Evolutionary conservation across 208 protist genomes (phyloP).

Genomic region (Kentomonas sorsogonicus): DNA sequence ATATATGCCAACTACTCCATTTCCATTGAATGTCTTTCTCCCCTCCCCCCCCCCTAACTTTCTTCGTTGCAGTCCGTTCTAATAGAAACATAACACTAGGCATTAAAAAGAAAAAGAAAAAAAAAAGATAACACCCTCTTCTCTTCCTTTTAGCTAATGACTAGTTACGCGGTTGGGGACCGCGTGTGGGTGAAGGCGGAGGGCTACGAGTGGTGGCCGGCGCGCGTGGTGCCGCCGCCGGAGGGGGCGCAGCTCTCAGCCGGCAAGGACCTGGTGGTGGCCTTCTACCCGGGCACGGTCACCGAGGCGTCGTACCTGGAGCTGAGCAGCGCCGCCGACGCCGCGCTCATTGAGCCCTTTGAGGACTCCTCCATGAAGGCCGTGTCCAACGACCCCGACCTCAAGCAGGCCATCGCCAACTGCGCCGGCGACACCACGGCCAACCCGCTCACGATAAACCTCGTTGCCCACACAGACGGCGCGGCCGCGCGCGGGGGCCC

Average conservation of each 20-base stretch:
- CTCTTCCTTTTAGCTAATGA: constrained; percentile 14
- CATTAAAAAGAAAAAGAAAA: too few species aligned
- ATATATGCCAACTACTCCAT: neutral
- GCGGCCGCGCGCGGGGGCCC: neutral
- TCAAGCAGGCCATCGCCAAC: constrained; percentile 48
- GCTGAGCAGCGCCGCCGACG: constrained; percentile 36
- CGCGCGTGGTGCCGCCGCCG: constrained; percentile 51
- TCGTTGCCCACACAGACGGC: constrained; percentile 1
- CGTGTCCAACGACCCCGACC: constrained; percentile 57
- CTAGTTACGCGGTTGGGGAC: constrained; percentile 49
- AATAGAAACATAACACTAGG: constrained; percentile 6
- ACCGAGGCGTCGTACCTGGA: constrained; percentile 40
- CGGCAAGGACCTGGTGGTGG: constrained; percentile 44
- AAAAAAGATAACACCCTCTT: too few species aligned
- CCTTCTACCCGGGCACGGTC: constrained; percentile 59
- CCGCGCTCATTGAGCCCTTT: constrained; percentile 61
- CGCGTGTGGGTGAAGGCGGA: constrained; percentile 83
- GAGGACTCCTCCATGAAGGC: constrained; percentile 84
- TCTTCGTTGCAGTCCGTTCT: constrained; percentile 2
- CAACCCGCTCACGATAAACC: constrained; percentile 60
- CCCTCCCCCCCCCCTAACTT: neutral
- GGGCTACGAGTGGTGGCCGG: constrained; percentile 80
- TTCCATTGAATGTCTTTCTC: constrained; percentile 1
- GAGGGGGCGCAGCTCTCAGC: constrained; percentile 11
- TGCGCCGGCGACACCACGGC: constrained; percentile 47